Conservation (phyloP, 306 rosid species). For the Nissolia schottii region DNA sequence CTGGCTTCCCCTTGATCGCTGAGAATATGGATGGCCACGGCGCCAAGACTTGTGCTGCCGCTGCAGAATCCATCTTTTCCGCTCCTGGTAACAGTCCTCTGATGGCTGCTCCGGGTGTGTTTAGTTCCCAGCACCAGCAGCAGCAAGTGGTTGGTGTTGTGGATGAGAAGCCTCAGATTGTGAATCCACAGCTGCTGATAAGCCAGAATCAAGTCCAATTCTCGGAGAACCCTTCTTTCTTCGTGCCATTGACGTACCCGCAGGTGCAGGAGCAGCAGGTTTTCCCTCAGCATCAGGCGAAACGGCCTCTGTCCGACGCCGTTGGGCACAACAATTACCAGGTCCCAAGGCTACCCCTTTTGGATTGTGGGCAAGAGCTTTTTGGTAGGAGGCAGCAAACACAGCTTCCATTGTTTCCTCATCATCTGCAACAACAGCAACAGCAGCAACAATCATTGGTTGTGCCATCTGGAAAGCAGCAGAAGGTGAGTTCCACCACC, state of each 20-base stretch:
- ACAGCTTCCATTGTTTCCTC: constrained; percentile 68
- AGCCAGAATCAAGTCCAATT: constrained; percentile 65
- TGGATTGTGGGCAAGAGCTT: constrained; percentile 51
- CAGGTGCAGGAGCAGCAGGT: constrained; percentile 62
- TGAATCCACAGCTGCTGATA: constrained; percentile 53
- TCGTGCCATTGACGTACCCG: constrained; percentile 63
- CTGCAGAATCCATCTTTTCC: constrained; percentile 37
- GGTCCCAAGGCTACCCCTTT: constrained; percentile 38
- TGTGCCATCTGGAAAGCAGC: constrained; percentile 40
- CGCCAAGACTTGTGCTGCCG: constrained; percentile 21
- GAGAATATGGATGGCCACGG: constrained; percentile 23
- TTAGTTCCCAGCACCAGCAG: constrained; percentile 38
- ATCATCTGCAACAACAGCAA: constrained; percentile 47
- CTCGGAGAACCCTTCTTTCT: constrained; percentile 54
- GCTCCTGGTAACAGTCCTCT: constrained; percentile 34
- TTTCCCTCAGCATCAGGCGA: constrained; percentile 52
- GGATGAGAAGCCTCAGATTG: constrained; percentile 77
- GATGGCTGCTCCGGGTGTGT: constrained; percentile 38
- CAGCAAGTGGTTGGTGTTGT: constrained; percentile 38
- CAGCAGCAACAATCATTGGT: constrained; percentile 50
- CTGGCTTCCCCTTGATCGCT: constrained; percentile 36
- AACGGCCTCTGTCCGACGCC: constrained; percentile 49
- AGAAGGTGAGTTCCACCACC: constrained; percentile 37
- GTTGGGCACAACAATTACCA: constrained; percentile 43
- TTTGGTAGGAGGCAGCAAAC: constrained; percentile 43